These are phyloP conservation scores for Coniochaeta sp. DNA, from an alignment of 2,329 filamentous ascomycete genomes.

Conservation along the genomic window DNA sequence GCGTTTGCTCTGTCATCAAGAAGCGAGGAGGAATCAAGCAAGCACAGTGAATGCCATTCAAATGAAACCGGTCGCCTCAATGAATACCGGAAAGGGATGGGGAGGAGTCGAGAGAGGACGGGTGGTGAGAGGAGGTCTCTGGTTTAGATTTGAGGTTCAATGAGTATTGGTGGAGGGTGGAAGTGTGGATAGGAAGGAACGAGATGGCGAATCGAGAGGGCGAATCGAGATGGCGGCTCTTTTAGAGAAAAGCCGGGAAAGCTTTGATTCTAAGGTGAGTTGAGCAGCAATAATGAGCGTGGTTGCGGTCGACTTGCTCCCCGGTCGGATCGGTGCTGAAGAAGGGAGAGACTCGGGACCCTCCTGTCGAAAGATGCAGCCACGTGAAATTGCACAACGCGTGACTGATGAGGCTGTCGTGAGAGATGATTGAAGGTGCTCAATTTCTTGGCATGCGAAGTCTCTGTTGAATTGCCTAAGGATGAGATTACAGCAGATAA, in stretches of 20 bases:
- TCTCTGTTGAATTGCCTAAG: background rate
- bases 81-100: background rate
- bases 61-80: background rate
- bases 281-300: background rate
- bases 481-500: background rate
- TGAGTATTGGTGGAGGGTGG: background rate
- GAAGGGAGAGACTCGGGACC: background rate
- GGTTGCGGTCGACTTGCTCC: background rate
- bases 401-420: background rate
- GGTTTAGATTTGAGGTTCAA: background rate
- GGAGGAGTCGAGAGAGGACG: background rate
- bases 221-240: background rate
- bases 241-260: background rate
- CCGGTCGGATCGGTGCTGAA: background rate
- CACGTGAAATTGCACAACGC: background rate
- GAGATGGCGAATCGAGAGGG: background rate
- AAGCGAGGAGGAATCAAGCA: background rate
- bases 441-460: background rate
- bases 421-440: background rate
- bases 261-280: background rate
- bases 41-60: constrained; percentile 1
- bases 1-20: constrained; percentile 39
- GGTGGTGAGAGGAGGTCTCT: background rate
- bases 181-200: background rate
- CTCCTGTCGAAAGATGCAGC: background rate